Evolutionary conservation across 108 stramenopile species (phyloP).

Genomic region (Nitzschia palea): DNA sequence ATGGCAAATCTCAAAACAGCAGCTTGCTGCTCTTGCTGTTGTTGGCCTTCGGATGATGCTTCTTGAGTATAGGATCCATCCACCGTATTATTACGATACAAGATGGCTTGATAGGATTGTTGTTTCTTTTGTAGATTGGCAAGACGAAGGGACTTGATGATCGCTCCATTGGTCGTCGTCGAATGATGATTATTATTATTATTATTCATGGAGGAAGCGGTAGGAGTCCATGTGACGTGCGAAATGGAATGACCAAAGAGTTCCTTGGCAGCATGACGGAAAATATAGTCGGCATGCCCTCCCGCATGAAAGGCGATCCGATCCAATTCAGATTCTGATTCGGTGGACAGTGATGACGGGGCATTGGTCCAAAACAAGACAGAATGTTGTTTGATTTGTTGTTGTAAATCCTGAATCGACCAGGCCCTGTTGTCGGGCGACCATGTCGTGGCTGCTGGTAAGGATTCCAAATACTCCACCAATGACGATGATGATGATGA

Average conservation of each 20-base stretch:
- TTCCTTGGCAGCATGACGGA: conserved; percentile 61
- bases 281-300: conserved; percentile 80
- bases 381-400: neutral
- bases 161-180: neutral
- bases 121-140: conserved; percentile 43
- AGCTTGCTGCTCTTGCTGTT: neutral
- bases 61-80: conserved; percentile 37
- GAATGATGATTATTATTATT: conserved; percentile 19
- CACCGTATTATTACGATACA: conserved; percentile 39
- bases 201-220: conserved; percentile 4
- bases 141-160: conserved; percentile 31
- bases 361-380: neutral
- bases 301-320: conserved; percentile 67
- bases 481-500: neutral
- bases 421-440: neutral
- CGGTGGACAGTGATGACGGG: neutral
- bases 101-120: conserved; percentile 56
- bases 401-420: neutral
- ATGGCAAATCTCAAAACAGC: conserved; percentile 86
- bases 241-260: conserved; percentile 49
- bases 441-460: neutral
- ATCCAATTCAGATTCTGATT: neutral
- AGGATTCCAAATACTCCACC: neutral
- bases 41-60: neutral
- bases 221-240: conserved; percentile 11